A percentile compares a stretch with the other conserved stretches of the same genome.
Conservation (phyloP, 2,329 filamentous ascomycete genomes). For the Fusarium chlamydosporum region DNA sequence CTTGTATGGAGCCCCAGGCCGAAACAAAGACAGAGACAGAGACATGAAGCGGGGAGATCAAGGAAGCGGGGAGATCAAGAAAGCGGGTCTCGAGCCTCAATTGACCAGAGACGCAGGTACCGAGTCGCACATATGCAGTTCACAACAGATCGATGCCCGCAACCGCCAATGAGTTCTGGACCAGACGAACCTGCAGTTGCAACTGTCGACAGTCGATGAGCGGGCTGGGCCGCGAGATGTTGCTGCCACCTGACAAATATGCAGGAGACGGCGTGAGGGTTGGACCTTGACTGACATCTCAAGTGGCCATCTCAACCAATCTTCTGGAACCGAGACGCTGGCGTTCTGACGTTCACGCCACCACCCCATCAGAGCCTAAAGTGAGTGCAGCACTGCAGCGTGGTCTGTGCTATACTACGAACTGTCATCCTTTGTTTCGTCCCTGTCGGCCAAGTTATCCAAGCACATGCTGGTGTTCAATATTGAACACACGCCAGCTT, state of each 20-base stretch:
- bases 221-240: slow-evolving; percentile 27
- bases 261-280: slow-evolving; percentile 15
- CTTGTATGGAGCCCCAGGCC: slow-evolving; percentile 28
- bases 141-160: slow-evolving; percentile 20
- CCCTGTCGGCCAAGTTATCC: not conserved
- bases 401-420: slow-evolving; percentile 8
- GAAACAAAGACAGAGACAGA: slow-evolving; percentile 14
- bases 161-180: slow-evolving; percentile 11
- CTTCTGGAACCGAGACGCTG: slow-evolving; percentile 38
- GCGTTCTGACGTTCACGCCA: slow-evolving; percentile 34
- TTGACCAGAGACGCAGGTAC: slow-evolving; percentile 30
- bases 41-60: slow-evolving; percentile 15
- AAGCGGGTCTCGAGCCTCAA: slow-evolving; percentile 14
- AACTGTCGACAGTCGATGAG: slow-evolving; percentile 20
- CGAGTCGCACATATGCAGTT: slow-evolving; percentile 24
- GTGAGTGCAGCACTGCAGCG: slow-evolving; percentile 8
- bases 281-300: slow-evolving; percentile 6
- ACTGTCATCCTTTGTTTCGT: slow-evolving; percentile 6
- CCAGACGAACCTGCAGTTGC: slow-evolving; percentile 15
- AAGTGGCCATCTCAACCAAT: slow-evolving; percentile 16
- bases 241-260: slow-evolving; percentile 13
- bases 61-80: slow-evolving; percentile 3
- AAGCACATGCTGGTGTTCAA: slow-evolving; percentile 11
- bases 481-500: slow-evolving; percentile 15
- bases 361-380: slow-evolving; percentile 11